Evolutionary conservation across 192 early-diverging fungal species (phyloP), one percentile per base, ranked within the genome.

Genomic region (Coemansia sp.): DNA sequence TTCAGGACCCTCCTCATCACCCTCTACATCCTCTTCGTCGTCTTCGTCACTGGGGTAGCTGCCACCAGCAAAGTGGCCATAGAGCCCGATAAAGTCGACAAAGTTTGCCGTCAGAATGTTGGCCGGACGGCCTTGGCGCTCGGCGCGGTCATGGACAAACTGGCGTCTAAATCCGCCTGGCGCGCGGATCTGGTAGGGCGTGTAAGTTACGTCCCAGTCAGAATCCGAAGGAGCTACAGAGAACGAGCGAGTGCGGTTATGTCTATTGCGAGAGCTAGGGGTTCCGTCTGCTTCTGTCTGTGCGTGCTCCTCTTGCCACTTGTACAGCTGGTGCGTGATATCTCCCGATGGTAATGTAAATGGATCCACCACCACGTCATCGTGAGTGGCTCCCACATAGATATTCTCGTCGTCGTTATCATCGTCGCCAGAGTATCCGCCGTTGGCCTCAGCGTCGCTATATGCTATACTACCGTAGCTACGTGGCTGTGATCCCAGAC

Each of bases 51-150:
- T 91, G 19, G 92, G 93, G 63, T 91, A 88, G 63, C 94, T 93
- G 75, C 95, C 96, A 49, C 95, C 96, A 33, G 92, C 96, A 85
- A 95, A 98, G 73, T 93, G 95, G 53, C 94, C 95, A 63, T 93
- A 97, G 68, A 98, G 83, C 23, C 89, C 91, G 64, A 98, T 86
- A 70, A 96, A 97, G 73, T 98, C 96, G 35, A 96, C 87, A 87
- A 96, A 98, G 77, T 91, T 96, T n/a, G 88, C 73, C 6, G 96
- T 96, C 67, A 96, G 77, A 28, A 88, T 87, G 59, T 92, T 91
- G 59, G 71, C 80, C 16, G 71, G 72, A 26, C 80, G 71, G 42
- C 92, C 94, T 64, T 85, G 82, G 37, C 82, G 76, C 30, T 82
- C 74, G 11, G 93, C 93, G 53, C 93, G 88, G 61, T 88, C 84